Conservation (phyloP, 1,284 basidiomycete genomes). For the Ceratobasidium sp. region DNA sequence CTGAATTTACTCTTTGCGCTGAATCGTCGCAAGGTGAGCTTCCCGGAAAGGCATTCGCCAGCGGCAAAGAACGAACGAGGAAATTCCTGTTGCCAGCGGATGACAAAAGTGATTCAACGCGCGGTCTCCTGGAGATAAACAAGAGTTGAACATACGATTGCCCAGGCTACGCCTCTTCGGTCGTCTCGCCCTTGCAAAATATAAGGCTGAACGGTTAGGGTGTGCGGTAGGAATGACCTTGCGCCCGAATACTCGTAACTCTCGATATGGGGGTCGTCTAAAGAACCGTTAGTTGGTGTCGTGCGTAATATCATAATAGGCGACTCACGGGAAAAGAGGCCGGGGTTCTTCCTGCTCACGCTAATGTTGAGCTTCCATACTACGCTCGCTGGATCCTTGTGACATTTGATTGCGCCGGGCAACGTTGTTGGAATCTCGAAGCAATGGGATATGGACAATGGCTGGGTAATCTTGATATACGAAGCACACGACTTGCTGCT, state of each 20-base stretch:
- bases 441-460: conserved; percentile 16
- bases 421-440: conserved; percentile 34
- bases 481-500: background rate
- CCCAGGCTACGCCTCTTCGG: conserved; percentile 27
- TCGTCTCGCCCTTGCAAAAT: conserved; percentile 34
- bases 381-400: conserved; percentile 44
- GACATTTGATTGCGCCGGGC: conserved; percentile 37
- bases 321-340: conserved; percentile 30
- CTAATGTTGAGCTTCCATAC: conserved; percentile 40
- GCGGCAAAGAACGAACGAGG: conserved; percentile 40
- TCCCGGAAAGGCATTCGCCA: conserved; percentile 32
- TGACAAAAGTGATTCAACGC: background rate
- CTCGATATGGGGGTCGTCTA: conserved; percentile 39
- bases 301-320: background rate
- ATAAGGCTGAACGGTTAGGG: conserved; percentile 13
- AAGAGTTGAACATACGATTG: conserved; percentile 15
- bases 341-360: conserved; percentile 41
- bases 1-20: conserved; percentile 34
- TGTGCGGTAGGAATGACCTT: conserved; percentile 38
- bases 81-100: conserved; percentile 9
- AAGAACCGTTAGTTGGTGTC: background rate
- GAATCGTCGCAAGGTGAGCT: conserved; percentile 9
- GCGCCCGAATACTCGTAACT: conserved; percentile 39
- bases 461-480: conserved; percentile 20
- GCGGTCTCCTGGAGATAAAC: background rate